A percentile compares a stretch with the other conserved stretches of the same genome.
Evolutionary conservation across 192 early-diverging fungal genomes (phyloP).

Genomic region (Gryganskiella cystojenkinii): DNA sequence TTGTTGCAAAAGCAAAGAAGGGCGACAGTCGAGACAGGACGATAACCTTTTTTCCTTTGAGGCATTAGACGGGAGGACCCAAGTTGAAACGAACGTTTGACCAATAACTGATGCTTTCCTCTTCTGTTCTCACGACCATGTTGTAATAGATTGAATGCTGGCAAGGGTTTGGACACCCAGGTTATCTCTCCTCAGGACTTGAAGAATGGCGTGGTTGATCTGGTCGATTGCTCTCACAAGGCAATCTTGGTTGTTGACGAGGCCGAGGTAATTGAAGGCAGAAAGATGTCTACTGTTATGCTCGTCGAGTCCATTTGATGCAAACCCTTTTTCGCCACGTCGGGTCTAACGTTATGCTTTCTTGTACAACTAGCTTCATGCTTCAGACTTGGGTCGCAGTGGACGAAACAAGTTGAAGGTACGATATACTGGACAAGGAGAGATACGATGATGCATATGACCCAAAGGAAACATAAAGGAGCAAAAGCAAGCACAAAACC

Average conservation of each 20-base stretch:
- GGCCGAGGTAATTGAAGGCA: constrained; percentile 19
- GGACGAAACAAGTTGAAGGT: constrained; percentile 44
- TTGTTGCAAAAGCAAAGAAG: no score
- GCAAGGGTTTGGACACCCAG: constrained; percentile 19
- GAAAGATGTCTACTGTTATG: no score
- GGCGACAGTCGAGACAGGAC: no score
- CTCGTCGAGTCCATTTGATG: background rate
- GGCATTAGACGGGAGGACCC: no score
- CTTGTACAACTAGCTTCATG: constrained; percentile 26
- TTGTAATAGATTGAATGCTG: constrained; percentile 22
- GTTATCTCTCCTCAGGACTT: constrained; percentile 47
- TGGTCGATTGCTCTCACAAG: constrained; percentile 42
- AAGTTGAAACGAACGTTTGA: background rate
- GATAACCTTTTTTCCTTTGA: no score
- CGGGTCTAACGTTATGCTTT: background rate
- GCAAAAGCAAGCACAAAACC: background rate
- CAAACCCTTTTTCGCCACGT: background rate
- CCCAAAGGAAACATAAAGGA: background rate
- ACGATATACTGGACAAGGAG: background rate
- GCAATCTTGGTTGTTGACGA: constrained; percentile 49
- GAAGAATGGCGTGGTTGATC: constrained; percentile 21
- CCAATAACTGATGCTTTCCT: background rate
- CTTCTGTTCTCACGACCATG: background rate
- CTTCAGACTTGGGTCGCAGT: constrained; percentile 31
- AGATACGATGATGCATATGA: background rate